These are phyloP conservation scores for Saturnispora besseyi DNA, from an alignment of 805 yeast genomes.

Conservation along the genomic window DNA sequence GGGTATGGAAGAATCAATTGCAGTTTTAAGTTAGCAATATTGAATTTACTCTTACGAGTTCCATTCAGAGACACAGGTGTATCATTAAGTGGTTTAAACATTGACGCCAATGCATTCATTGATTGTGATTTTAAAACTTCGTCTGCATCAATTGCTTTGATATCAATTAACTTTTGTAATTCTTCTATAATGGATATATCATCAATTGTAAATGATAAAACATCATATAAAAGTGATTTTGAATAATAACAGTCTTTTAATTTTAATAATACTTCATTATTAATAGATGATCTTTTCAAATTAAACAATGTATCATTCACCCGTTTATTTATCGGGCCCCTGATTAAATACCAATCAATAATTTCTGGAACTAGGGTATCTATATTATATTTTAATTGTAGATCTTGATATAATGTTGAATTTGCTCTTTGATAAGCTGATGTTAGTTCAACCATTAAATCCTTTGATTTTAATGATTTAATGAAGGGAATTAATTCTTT, in stretches of 20 bases:
- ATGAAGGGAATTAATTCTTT: background rate
- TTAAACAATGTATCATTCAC: background rate
- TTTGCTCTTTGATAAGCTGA: slow-evolving; percentile 1
- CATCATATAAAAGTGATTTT: background rate
- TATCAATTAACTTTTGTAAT: slow-evolving; percentile 42
- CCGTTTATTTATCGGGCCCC: slow-evolving; percentile 2
- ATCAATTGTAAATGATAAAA: slow-evolving; percentile 15
- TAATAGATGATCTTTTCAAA: background rate
- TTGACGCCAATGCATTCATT: slow-evolving; percentile 34
- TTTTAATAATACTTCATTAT: background rate
- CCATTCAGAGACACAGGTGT: slow-evolving; percentile 10
- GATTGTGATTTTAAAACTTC: slow-evolving; percentile 38
- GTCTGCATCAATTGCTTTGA: slow-evolving; percentile 47
- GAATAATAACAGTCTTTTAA: background rate
- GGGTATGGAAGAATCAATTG: slow-evolving; percentile 79
- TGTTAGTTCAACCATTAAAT: background rate
- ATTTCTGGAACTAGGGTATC: background rate
- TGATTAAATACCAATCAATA: slow-evolving; percentile 4
- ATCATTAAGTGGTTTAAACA: slow-evolving; percentile 33
- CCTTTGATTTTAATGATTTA: slow-evolving; percentile 5
- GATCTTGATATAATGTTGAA: background rate
- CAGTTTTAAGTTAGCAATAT: slow-evolving; percentile 44
- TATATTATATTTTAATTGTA: background rate
- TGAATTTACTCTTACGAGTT: slow-evolving; percentile 11
- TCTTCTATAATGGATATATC: slow-evolving; percentile 20